Evolutionary conservation across 2,329 filamentous ascomycete genomes (phyloP), one percentile per base, ranked within the genome.

Genomic region (Malbranchea zuffiana): DNA sequence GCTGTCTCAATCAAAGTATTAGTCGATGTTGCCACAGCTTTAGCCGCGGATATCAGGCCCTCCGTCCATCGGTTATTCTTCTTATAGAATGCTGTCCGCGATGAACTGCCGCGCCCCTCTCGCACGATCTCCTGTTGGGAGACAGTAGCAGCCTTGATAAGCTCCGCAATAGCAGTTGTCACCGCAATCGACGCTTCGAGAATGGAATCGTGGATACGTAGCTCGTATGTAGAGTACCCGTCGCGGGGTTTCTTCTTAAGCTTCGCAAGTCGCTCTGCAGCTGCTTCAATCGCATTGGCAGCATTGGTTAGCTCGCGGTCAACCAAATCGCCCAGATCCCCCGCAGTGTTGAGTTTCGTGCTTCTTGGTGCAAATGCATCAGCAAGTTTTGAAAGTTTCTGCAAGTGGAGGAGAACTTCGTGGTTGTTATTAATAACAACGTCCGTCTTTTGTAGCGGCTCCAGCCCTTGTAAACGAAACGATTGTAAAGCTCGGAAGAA

Each of bases 61-160:
- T 98, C 90, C 0, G 90, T 98, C 90, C 90, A 98, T 35, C 90
- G 77, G 65, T 96, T 98, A 73, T 98, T 95, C 70, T 96, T 96
- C 74, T 96, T 96, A 78, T 98, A 98, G 62, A 98, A 98, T 16
- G 87, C 86, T 2, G 87, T 92, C 40, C 80, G 75, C 29, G 85
- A 92, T 35, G 83, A 84, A 17, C 80, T 82, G 23, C 90, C 90
- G 13, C 83, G 80, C 5, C 90, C 90, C 45, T 93, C 85, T 47
- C 86, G 80, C 28, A 98, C 90, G 54, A 98, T 98, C 65, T 98
- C 90, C 57, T 93, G 79, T 59, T 98, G 90, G 1, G 88, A 92
- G 12, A 74, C 78, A 0, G 88, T 92, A 5, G 90, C 90, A 1
- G 90, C 90, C 62, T 90, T 88, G 69, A 98, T 96, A 40, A 98